Base-by-base conservation (phyloP, 164 flowering plant species). In the Tinospora cordifolia region DNA sequence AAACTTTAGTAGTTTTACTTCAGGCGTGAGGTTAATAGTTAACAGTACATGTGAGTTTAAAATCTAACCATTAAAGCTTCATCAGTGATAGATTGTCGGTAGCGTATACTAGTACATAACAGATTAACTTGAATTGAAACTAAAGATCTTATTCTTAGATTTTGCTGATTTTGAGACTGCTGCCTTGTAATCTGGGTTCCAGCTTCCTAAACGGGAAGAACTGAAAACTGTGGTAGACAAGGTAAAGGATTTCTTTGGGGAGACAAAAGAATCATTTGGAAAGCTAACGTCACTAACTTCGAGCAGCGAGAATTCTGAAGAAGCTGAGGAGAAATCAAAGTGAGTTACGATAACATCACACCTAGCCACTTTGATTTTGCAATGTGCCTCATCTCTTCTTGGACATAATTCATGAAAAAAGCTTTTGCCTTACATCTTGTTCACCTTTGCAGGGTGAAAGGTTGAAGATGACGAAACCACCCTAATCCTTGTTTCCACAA, bases 211-310 rank as follows among this genome's bases (percentile, higher is more conserved):
- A 26, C 70, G 71, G 76, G 97, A 86, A 24, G 71, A 91, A 78
- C 89, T 94, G 34, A 90, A 88, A 77, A 90, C 96, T 40, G 96
- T 90, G 67, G 64, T 90, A 62, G 98, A 94, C 75, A 89, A 91
- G 77, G 98, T 89, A 74, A 84, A 83, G 76, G 97, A 91, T 72
- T 89, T 86, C 80, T 89, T 94, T 71, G 98, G 92, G 14, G 87
- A 90, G 76, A 96, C 97, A 57, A 94, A 91, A 78, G 97, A 90
- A 71, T 91, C 97, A 12, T 94, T 94, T 72, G 96, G 96, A 65
- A 94, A 91, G 83, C 63, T 91, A 15, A 82, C 96, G 49, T 74
- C 87, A 27, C 70, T 91, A 36, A 75, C 79, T 67, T 62, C 87
- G 17, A 58, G 83, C 15, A 71, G 78, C 19, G 91, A 86, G 68